Evolutionary conservation across 345 rosid species (phyloP), one percentile per base, ranked within the genome.

Genomic region (Salix purpurea): DNA sequence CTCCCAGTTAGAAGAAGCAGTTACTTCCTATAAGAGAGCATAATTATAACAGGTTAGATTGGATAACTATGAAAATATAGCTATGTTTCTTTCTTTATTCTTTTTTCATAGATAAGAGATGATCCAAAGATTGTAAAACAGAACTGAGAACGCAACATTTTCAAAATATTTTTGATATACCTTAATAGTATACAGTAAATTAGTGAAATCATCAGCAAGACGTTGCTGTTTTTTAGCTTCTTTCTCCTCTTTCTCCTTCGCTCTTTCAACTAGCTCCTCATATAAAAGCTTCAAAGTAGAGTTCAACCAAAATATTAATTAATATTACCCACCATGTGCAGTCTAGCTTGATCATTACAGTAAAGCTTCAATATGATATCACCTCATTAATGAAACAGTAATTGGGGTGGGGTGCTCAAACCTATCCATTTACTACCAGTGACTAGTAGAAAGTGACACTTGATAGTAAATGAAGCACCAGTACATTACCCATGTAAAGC

Each of bases 231-330:
- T 96, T 88, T 90, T 92, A 58, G 93, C 97, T 84, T 94, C 99
- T 86, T 92, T 96, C 83, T 89, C 98, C 79, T 96, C 97, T 84
- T 96, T 96, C 83, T 96, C 98, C 89, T 87, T 94, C 40, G 87
- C 89, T 83, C 97, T 89, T 83, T 92, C 97, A 40, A 90, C 82
- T 73, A 94, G 76, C 70, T 96, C 99, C 73, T 92, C 92, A 58
- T 82, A 96, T 71, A 96, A 81, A 83, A 94, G 97, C 99, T 96
- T 85, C 54, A 84, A 66, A 67, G 56, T 61, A 67, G 56, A 30
- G 6, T 18, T 46, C 24, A 12, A 34, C 39, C 56, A 65, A 19
- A 24, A 73, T 54, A 64, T 65, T 28, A 44, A 2, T 46, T 34
- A n/a, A 16, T n/a, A 54, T 32, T 34, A 46, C 19, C n/a, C 5